Percentiles rank a stretch among this genome's conserved stretches.
phyloP scores from a whole-genome alignment of 2,329 filamentous ascomycete genomes.

The Coniochaeta ligniaria region DNA sequence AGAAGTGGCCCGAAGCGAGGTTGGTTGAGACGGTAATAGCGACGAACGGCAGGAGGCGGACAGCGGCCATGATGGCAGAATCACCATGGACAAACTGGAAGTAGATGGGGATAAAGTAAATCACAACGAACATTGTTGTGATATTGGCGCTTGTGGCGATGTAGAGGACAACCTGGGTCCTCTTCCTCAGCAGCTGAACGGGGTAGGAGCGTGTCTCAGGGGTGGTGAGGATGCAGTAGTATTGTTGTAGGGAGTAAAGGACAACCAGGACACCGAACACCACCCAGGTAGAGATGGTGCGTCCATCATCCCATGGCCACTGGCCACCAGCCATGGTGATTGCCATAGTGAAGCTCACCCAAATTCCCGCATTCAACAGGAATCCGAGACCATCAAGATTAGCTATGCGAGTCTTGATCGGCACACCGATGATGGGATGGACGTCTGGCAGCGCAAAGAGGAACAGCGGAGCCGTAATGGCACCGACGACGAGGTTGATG shows the following conservation, averaged over 20 bases:
- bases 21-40: constrained; percentile 16
- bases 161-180: constrained; percentile 33
- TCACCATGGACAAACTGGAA: constrained; percentile 41
- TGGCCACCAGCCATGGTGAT: constrained; percentile 39
- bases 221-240: constrained; percentile 30
- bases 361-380: constrained; percentile 31
- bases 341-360: constrained; percentile 33
- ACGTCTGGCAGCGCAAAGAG: background rate
- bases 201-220: constrained; percentile 32
- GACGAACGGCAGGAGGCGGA: constrained; percentile 29
- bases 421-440: background rate
- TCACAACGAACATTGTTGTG: constrained; percentile 25
- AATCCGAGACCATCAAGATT: constrained; percentile 39
- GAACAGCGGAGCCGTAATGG: constrained; percentile 8
- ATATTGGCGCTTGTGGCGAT: constrained; percentile 23
- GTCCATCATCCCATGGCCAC: constrained; percentile 38
- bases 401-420: background rate
- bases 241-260: constrained; percentile 35
- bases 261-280: constrained; percentile 32
- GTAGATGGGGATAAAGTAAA: constrained; percentile 45
- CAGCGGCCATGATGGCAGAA: constrained; percentile 25
- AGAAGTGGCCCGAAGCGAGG: constrained; percentile 8
- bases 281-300: constrained; percentile 37
- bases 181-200: constrained; percentile 27
- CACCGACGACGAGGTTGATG: constrained; percentile 40